Evolutionary conservation across 202 grass and related monocot species (phyloP), one percentile per base, ranked within the genome.

Genomic region (Brachypodium distachyon): DNA sequence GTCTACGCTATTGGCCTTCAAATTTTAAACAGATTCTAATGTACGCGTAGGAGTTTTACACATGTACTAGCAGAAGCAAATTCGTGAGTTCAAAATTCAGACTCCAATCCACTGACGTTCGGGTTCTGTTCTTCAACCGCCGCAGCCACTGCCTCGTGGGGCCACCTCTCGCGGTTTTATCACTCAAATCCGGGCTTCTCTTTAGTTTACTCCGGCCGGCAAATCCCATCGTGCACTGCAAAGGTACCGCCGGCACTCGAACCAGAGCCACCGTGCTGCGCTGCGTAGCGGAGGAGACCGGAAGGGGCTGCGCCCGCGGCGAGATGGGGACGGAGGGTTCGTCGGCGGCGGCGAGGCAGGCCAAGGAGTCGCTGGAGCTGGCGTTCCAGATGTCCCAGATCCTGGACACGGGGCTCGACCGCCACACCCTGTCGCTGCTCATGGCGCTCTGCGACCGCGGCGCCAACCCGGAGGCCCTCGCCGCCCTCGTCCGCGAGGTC

Each of bases 381-480:
- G 89, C 89, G 7, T 99, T 94, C 81, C 87, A 93, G 80, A 86
- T 99, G 83, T 95, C 96, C 19, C 83, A 99, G 73, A 92, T 99
- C 65, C 83, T 99, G 6, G 87, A 82, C 70, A 87, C 89, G 7
- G 89, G 83, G 43, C 82, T 99, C 12, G 96, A 99, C 47, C 96
- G 96, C 70, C 89, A 95, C 87, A 99, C 91, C 34, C 81, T 99
- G 70, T 99, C 91, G 59, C 89, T 99, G 60, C 82, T 99, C 82
- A 90, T 95, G 77, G 91, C 96, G 55, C 96, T 99, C 66, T 99
- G 91, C 75, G 87, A 99, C 79, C 91, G 91, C 18, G 91, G 89
- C 61, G 83, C 91, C 25, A 99, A 99, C 77, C 91, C 96, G 34
- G 91, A 99, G 83, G 91, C 96, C 43, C 91, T 99, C 61, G 87